Conservation (phyloP, 2,329 filamentous ascomycete species). For the Colletotrichum sp. region DNA sequence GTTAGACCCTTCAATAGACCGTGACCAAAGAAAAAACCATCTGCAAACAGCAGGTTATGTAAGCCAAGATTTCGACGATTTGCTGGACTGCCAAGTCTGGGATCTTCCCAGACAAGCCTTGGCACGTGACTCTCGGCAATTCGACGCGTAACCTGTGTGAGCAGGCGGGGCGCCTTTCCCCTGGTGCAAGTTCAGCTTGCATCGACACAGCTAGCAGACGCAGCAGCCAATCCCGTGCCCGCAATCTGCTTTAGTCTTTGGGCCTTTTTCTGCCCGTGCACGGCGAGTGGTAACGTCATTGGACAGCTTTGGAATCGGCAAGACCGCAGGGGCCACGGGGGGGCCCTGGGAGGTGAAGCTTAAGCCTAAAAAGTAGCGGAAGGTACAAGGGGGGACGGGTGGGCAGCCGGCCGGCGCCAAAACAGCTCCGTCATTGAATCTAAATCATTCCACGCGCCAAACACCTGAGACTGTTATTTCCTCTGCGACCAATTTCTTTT, state of each 20-base stretch:
- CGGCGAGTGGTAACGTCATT: not conserved
- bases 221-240: not conserved
- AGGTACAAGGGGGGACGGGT: not conserved
- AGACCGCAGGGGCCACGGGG: not conserved
- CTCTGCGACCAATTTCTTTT: not conserved
- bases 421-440: not conserved
- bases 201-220: not conserved
- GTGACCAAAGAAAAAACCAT: not conserved
- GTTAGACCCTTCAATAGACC: not conserved
- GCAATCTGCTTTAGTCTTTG: not conserved
- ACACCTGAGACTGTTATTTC: not conserved
- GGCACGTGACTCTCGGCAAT: conserved; percentile 16
- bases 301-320: not conserved
- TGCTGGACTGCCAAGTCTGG: not conserved
- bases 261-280: not conserved
- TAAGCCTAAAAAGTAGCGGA: not conserved
- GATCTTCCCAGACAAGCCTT: not conserved
- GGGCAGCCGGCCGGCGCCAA: not conserved
- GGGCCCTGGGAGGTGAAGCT: not conserved
- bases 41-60: conserved; percentile 1
- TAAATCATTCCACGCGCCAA: not conserved
- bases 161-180: not conserved
- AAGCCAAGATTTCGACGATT: not conserved
- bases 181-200: not conserved
- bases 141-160: conserved; percentile 11